Evolutionary conservation across 2,329 filamentous ascomycete species (phyloP), one percentile per base, ranked within the genome.

Genomic region (Harringtonia aguacate): DNA sequence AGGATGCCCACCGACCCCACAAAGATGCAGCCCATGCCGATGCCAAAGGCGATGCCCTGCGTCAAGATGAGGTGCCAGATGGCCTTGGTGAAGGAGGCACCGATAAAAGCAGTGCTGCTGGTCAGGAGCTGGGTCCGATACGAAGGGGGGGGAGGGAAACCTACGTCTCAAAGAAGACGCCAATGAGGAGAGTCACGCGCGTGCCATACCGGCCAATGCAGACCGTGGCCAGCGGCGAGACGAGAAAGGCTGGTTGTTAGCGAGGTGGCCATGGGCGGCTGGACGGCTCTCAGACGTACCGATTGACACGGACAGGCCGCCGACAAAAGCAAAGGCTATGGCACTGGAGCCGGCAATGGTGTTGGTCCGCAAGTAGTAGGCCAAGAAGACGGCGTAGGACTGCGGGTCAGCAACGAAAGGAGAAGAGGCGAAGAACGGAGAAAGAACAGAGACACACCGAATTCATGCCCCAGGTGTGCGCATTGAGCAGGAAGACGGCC

Each of bases 11-110:
- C 80, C 5, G 70, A 77, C 1, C 76, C 75, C 1, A 84, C 82
- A 56, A 88, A 90, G 10, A 82, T 65, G 46, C 89, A 81, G 0
- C 85, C 85, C 72, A 90, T 81, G 4, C 84, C 85, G 20, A 81
- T 59, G n/a, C 86, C 86, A 49, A 90, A 89, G 43, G 79, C 75
- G 3, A 89, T 56, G 5, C 86, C 86, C 56, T 90, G 86, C 7
- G 72, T 75, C 0, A 90, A 70, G 46, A 88, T 79, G 1, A 92
- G 69, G 30, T 90, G 84, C 81, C 84, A 89, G 46, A 86, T 79
- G 45, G 75, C 56, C 15, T 58, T 65, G 0, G 81, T 74, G 53
- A 87, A 88, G 14, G 78, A 83, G 8, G 85, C 84, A 2, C 75
- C 77, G 36, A 88, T 73, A 48, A 89, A 72, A 20, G 77, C 79